A percentile compares a stretch with the other conserved stretches of the same genome.
Evolutionary conservation across 2,329 filamentous ascomycete genomes (phyloP).

Genomic region (Aspergillus nomiae): DNA sequence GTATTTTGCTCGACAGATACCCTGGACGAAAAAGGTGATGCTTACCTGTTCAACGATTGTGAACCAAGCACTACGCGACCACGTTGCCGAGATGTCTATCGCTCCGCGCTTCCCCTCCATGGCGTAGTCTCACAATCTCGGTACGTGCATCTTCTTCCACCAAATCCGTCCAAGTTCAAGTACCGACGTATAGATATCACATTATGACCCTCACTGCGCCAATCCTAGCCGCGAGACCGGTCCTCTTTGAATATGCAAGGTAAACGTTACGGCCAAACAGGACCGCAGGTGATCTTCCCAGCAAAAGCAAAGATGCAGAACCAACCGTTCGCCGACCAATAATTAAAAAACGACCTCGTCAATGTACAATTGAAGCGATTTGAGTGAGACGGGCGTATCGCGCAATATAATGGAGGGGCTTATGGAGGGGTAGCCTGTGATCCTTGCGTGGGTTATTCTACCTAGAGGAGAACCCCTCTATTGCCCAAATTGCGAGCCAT

Average conservation of each 20-base stretch:
- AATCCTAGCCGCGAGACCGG: neutral
- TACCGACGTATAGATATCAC: neutral
- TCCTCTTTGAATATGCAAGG: neutral
- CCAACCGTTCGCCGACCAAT: neutral
- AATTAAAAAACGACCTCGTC: neutral
- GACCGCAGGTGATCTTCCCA: neutral
- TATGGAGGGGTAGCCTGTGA: neutral
- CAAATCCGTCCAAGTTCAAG: neutral
- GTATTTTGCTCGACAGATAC: neutral
- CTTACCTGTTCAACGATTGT: neutral
- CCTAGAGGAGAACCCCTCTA: constrained; percentile 1
- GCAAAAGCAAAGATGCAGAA: neutral
- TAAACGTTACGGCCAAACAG: neutral
- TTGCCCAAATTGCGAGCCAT: neutral
- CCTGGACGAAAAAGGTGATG: neutral
- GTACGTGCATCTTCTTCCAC: neutral
- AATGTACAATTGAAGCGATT: neutral
- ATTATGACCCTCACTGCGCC: neutral
- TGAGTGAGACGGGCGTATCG: constrained; percentile 4
- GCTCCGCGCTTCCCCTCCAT: constrained; percentile 1
- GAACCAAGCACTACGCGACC: neutral
- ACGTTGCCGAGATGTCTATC: neutral
- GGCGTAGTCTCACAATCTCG: neutral
- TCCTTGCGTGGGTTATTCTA: neutral
- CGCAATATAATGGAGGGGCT: constrained; percentile 1